Base-by-base conservation (phyloP, 2,329 filamentous ascomycete genomes). In the Colletotrichum coccodes region DNA sequence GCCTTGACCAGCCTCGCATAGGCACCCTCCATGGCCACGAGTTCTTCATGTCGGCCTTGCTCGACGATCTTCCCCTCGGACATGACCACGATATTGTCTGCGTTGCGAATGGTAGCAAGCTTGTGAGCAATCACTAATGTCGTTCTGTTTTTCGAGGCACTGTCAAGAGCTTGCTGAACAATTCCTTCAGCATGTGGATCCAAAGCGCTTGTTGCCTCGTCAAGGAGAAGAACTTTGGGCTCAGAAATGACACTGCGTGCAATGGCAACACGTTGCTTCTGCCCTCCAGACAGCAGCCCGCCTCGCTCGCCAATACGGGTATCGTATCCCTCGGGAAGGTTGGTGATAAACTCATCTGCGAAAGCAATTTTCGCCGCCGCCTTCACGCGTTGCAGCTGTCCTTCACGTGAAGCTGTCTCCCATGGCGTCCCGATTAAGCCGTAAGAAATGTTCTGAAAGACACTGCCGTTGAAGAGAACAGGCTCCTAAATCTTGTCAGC, bases 261-360 rank as follows among this genome's bases (percentile, higher is more conserved):
- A 65, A 92, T 92, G 0, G 89, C 87, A 14, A 92, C 82, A 18
- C 90, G 84, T 73, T 92, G 90, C 42, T 89, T 84, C 73, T 92
- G 90, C 2, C 90, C 90, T 28, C 90, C 90, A n/a, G 75, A 75
- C 0, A 76, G 63, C 0, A 71, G 62, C 1, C 68, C 68, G 1
- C 74, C 75, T 8, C 70, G 54, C n/a, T 75, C 73, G 0, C 75
- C 74, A 3, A 76, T 66, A 5, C 61, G 60, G 2, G 75, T 76
- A 1, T 71, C 63, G 3, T 75, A 76, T 3, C 72, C 73, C 30
- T 75, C 36, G 9, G 72, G 69, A 1, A 76, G 68, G 0, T 70
- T 54, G 6, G 36, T 38, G 14, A 76, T 74, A 30, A 76, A 76
- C 1, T 72, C 71, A 18, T 76, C 71, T 0, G 75, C 72, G 30